These are phyloP conservation scores for Aspergillus ustus DNA, from an alignment of 2,329 filamentous ascomycete genomes.

Conservation along the genomic window DNA sequence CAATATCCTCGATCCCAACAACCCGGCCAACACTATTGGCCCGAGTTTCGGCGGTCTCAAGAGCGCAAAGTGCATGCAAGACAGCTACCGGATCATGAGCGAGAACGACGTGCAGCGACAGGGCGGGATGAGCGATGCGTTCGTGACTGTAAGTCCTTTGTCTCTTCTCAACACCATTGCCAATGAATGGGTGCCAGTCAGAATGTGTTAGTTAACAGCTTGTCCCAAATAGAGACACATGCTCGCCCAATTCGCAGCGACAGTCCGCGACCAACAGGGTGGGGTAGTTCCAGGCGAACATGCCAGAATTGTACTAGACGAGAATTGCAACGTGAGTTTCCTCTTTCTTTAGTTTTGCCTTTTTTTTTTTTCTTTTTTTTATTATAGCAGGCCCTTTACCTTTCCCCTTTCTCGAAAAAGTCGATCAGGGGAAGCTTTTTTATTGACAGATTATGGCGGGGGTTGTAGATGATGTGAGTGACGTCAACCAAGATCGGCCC, in stretches of 20 bases:
- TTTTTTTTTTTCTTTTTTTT: neutral
- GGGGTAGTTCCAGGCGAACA: constrained; percentile 29
- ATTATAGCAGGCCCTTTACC: neutral
- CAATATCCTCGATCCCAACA: constrained; percentile 59
- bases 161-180: neutral
- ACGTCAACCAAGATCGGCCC: neutral
- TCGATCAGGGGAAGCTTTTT: neutral
- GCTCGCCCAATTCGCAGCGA: constrained; percentile 48
- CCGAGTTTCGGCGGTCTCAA: constrained; percentile 51
- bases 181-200: neutral
- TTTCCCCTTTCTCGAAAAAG: neutral
- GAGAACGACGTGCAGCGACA: constrained; percentile 65
- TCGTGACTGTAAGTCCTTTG: constrained; percentile 55
- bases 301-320: constrained; percentile 10
- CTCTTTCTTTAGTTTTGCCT: neutral
- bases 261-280: constrained; percentile 19
- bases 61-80: constrained; percentile 63
- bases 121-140: constrained; percentile 62
- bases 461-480: constrained; percentile 11
- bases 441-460: neutral
- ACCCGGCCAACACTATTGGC: constrained; percentile 41
- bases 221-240: constrained; percentile 48
- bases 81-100: constrained; percentile 64
- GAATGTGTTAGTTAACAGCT: constrained; percentile 19
- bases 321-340: constrained; percentile 20